Evolutionary conservation across 2,329 filamentous ascomycete species (phyloP), one percentile per base, ranked within the genome.

Genomic region (Aspergillus sp.): DNA sequence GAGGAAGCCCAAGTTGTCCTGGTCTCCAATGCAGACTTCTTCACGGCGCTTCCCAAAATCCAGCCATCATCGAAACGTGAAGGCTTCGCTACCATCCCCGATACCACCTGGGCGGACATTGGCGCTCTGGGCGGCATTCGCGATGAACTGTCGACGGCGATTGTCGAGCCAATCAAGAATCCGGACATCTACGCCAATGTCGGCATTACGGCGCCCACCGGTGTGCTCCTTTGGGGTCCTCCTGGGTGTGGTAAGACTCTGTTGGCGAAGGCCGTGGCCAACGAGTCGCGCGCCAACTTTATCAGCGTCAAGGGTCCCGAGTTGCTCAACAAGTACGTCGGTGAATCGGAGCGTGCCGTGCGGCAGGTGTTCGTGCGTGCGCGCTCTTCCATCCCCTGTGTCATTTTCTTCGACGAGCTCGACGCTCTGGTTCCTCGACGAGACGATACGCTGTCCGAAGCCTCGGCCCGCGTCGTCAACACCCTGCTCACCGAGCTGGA

Each of bases 231-330:
- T 56, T 99, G 94, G 92, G 95, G 95, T 0, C 95, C 95, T 1
- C 95, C 95, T 0, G 95, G 95, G 6, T 99, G 95, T 75, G 95
- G 95, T 68, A 99, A 99, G 76, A 99, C 95, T 0, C 84, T 99
- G 1, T 87, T 99, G 1, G 95, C 95, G 18, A 97, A 98, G 78
- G 95, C 95, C 3, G 92, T 97, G 4, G 95, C 95, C 57, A 96
- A 96, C 74, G 92, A 96, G 73, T 93, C 90, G 7, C 92, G 94
- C 74, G 95, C 95, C 52, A 98, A 96, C 76, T 99, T 99, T 80
- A 99, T 99, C 76, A 92, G 92, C 55, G 92, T 99, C 77, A 97
- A 97, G 76, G 95, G 95, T 0, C 95, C 95, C 0, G 95, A 99
- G 74, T 82, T 99, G 10, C 84, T 99, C 50, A 98, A 98, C 81